Conservation (phyloP, 179 eudicot genomes). For the Spergularia azorica region DNA sequence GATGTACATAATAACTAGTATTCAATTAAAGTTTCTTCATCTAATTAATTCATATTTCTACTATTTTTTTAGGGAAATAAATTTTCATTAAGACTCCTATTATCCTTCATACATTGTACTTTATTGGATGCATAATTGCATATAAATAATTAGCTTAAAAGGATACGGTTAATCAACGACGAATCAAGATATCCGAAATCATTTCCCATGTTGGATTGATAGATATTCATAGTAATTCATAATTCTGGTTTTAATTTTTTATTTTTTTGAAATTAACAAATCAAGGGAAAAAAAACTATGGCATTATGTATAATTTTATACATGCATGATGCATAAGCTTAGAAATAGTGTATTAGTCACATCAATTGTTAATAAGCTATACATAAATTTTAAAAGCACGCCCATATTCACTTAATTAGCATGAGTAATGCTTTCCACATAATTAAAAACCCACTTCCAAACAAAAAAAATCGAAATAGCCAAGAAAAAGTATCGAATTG, state of each 20-base stretch:
- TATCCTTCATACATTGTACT: neutral
- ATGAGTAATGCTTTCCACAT: too few species aligned
- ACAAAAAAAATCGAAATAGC: too few species aligned
- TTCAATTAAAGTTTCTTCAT: neutral
- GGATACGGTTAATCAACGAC: neutral
- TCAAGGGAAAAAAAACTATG: too few species aligned
- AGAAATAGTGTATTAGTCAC: too few species aligned
- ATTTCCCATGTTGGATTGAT: neutral
- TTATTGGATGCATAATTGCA: neutral
- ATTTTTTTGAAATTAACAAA: neutral
- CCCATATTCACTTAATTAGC: too few species aligned
- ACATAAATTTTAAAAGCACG: too few species aligned
- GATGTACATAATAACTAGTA: neutral
- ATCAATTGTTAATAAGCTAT: too few species aligned
- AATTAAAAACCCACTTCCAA: too few species aligned
- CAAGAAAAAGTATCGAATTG: too few species aligned
- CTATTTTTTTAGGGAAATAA: neutral
- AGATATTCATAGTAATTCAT: neutral
- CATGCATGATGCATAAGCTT: too few species aligned
- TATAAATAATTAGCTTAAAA: neutral
- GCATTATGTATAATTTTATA: too few species aligned
- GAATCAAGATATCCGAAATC: slow-evolving; percentile 5
- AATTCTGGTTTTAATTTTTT: neutral
- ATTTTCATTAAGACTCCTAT: neutral
- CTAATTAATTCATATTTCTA: neutral